Conservation (phyloP, 2,329 filamentous ascomycete species). For the Pyrenophora tritici-repentis region DNA sequence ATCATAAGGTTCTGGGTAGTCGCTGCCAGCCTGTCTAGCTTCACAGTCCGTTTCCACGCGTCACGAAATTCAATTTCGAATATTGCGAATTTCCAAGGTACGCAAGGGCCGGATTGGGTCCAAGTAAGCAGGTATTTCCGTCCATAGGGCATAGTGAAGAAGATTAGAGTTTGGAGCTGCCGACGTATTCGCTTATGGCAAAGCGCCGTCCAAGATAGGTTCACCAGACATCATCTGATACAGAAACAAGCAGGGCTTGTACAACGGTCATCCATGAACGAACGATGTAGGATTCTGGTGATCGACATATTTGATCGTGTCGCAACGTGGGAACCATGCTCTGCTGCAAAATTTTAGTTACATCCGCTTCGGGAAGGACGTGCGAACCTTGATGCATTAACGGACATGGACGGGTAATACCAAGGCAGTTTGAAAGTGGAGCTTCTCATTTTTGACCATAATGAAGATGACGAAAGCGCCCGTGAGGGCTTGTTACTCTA, state of each 20-base stretch:
- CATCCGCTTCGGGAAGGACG: neutral
- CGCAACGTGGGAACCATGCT: no score
- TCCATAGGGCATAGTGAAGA: neutral
- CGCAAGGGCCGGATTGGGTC: neutral
- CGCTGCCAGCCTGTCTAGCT: conserved; percentile 7
- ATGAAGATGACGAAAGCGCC: conserved; percentile 10
- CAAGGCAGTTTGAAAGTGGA: neutral
- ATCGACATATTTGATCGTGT: no score
- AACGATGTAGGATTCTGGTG: no score
- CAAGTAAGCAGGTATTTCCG: no score
- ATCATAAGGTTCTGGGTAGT: conserved; percentile 6
- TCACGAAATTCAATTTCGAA: neutral
- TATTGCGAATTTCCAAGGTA: neutral
- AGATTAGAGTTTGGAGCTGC: no score
- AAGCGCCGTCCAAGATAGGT: no score
- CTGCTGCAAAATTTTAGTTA: neutral
- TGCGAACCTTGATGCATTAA: neutral
- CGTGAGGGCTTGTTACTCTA: conserved; percentile 24
- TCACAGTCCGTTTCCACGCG: conserved; percentile 12
- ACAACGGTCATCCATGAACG: no score
- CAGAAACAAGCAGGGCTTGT: no score
- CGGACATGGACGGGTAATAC: neutral
- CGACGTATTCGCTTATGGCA: no score
- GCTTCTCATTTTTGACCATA: neutral
- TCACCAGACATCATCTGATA: no score